These are phyloP conservation scores for Sanghuangporus sanghuang DNA, from an alignment of 1,284 basidiomycete species.

Conservation along the genomic window DNA sequence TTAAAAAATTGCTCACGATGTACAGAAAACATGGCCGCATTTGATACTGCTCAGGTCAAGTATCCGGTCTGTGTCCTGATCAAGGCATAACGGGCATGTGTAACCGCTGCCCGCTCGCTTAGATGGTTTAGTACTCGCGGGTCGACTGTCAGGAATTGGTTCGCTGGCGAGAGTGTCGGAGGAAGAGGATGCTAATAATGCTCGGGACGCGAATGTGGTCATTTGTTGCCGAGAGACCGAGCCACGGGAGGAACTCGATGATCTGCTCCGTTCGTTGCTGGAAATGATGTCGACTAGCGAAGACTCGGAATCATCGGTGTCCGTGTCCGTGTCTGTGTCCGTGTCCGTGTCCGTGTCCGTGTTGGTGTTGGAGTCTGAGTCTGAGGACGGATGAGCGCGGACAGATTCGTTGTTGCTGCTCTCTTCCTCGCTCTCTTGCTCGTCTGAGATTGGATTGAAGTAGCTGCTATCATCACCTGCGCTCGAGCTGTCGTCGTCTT, in stretches of 20 bases:
- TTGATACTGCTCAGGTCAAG: slow-evolving; percentile 5
- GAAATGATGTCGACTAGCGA: too few relatives aligned
- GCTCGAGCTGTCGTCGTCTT: neutral
- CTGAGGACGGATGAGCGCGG: neutral
- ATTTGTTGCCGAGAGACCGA: neutral
- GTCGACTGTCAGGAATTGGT: neutral
- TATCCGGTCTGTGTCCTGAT: neutral
- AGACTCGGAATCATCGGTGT: too few relatives aligned
- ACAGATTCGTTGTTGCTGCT: neutral
- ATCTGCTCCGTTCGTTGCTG: too few relatives aligned
- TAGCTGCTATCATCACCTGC: slow-evolving; percentile 2
- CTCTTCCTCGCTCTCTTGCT: neutral
- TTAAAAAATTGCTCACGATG: neutral
- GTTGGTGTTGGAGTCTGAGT: neutral
- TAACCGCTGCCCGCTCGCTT: neutral
- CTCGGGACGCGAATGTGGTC: neutral
- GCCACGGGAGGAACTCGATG: neutral
- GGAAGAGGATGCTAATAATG: neutral
- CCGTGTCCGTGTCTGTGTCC: too few relatives aligned
- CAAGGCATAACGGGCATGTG: slow-evolving; percentile 11
- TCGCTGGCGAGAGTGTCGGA: neutral
- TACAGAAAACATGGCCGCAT: slow-evolving; percentile 16
- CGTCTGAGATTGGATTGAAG: neutral
- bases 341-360: too few relatives aligned
- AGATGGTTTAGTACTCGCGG: neutral